Evolutionary conservation across 495 filamentous ascomycete species (phyloP), one percentile per base, ranked within the genome.

Genomic region (Podospora pseudocomata): DNA sequence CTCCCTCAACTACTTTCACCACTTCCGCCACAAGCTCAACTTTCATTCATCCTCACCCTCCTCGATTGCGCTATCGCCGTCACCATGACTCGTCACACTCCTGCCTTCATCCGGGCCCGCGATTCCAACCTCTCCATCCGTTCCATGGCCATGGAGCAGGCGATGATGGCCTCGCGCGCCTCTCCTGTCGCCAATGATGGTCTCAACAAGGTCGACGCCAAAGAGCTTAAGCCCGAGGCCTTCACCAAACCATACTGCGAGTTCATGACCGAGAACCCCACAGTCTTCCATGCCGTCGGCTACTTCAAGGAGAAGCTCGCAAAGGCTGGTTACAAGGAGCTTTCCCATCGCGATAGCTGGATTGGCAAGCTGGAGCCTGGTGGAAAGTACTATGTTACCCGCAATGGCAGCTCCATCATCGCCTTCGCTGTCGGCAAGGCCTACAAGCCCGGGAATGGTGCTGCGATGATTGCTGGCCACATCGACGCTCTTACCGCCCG

Each of bases 181-280:
- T 71, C 58, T 69, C 68, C 69, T 65, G 28, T 65, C 53, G 5
- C 57, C 44, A 63, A 67, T 19, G 34, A 30, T 26, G 28, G 49
- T 20, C 61, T 67, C 44, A 74, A 72, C 53, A 66, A 28, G 49
- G 74, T 77, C 61, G 65, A 70, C 9, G 71, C 81, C n/a, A 77
- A 76, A 70, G 75, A 74, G n/a, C 63, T 78, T 32, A 78, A 74
- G 32, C 84, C 85, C 19, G 86, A 87, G 70, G 86, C 84, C 58
- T 96, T 93, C 77, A 88, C 91, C 3, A 84, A 92, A 76, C 92
- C 94, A 0, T 99, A 96, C 81, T 86, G 89, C 74, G 87, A 92
- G 28, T 99, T 97, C 75, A 88, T 97, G 82, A 91, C 89, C 68
- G 80, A 89, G 30, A 96, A 97, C 76, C 94, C 95, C 0, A 99